Conservation (phyloP, 805 yeast species). For the Lipomyces sp. region DNA sequence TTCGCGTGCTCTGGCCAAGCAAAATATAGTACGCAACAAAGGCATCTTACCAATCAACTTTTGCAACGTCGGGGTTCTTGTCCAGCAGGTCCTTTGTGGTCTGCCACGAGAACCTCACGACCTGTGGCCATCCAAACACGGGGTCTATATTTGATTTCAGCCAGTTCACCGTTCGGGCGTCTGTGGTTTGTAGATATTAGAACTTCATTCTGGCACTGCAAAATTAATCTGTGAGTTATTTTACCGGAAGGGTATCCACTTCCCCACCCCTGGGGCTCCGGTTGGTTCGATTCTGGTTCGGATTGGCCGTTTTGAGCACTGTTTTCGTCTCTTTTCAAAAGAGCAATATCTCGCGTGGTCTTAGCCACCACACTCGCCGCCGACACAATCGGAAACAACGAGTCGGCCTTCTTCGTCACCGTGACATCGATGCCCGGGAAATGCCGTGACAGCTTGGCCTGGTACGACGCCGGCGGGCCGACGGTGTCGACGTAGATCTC, state of each 20-base stretch:
- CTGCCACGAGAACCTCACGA: conserved; percentile 89
- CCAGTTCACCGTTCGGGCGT: conserved; percentile 83
- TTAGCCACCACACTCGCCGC: conserved; percentile 95
- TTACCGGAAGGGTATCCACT: conserved; percentile 80
- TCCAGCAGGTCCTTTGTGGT: conserved; percentile 72
- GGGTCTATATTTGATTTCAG: conserved; percentile 58
- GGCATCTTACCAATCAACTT: conserved; percentile 16
- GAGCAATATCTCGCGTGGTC: conserved; percentile 79
- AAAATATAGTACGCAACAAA: background rate
- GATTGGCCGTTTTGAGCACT: background rate
- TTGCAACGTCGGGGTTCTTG: conserved; percentile 3
- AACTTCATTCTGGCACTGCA: background rate
- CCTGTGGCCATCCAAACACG: conserved; percentile 80
- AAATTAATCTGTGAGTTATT: background rate
- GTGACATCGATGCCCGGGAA: conserved; percentile 73
- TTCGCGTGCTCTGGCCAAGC: too few species aligned
- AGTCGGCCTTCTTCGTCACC: conserved; percentile 93
- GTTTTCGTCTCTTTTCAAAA: conserved; percentile 38
- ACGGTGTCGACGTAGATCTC: conserved; percentile 92
- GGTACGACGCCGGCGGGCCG: conserved; percentile 88
- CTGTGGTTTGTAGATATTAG: conserved; percentile 37
- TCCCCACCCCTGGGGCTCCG: conserved; percentile 50
- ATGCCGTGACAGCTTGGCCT: conserved; percentile 60
- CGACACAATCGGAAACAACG: conserved; percentile 85
- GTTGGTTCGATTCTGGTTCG: too few species aligned